Evolutionary conservation across 2,329 filamentous ascomycete species (phyloP).

Genomic region (Sclerotinia trifoliorum): DNA sequence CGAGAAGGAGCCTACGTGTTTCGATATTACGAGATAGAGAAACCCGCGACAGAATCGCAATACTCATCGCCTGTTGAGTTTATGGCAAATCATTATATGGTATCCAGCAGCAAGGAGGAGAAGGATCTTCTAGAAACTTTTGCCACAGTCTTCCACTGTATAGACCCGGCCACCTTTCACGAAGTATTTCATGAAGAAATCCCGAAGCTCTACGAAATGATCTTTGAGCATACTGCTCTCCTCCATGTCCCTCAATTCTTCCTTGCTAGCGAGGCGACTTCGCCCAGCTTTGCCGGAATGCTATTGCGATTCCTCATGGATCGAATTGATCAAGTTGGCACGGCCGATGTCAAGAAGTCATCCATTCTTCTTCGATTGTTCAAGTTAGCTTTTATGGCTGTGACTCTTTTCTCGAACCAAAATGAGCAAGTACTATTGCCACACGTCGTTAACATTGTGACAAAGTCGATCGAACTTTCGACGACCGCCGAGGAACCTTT

Average conservation of each 20-base stretch:
- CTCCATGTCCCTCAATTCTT: slow-evolving; percentile 98
- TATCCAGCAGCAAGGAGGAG: slow-evolving; percentile 91
- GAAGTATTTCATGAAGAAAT: slow-evolving; percentile 99
- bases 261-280: slow-evolving; percentile 96
- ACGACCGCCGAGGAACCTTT: slow-evolving; percentile 96
- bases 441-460: slow-evolving; percentile 95
- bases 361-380: slow-evolving; percentile 91
- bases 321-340: slow-evolving; percentile 91
- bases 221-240: slow-evolving; percentile 92
- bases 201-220: slow-evolving; percentile 93
- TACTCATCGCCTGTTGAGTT: slow-evolving; percentile 84
- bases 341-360: slow-evolving; percentile 85
- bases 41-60: slow-evolving; percentile 67
- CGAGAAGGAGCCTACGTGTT: slow-evolving; percentile 95
- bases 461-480: slow-evolving; percentile 93
- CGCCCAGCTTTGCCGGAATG: slow-evolving; percentile 97
- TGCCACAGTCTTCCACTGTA: slow-evolving; percentile 96
- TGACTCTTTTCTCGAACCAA: slow-evolving; percentile 89
- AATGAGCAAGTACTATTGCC: slow-evolving; percentile 95
- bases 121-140: slow-evolving; percentile 97
- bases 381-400: slow-evolving; percentile 98
- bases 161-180: slow-evolving; percentile 96
- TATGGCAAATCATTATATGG: slow-evolving; percentile 92
- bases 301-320: slow-evolving; percentile 96
- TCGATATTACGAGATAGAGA: slow-evolving; percentile 92